Evolutionary conservation across 441 rosid genomes (phyloP).

Genomic region (Mallotus japonicus): DNA sequence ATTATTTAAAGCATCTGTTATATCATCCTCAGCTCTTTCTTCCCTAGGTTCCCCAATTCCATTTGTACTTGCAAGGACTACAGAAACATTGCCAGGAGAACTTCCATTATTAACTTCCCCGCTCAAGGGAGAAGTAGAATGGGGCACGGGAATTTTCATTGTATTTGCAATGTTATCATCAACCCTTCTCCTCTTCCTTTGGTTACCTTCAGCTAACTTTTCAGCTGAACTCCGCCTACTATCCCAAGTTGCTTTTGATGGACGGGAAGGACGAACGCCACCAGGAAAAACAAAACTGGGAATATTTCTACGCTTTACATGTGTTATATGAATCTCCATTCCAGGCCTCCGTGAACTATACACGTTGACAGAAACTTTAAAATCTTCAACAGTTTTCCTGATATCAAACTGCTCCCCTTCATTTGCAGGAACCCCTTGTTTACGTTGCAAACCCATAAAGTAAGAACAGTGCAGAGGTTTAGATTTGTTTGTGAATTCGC

Average conservation of each 20-base stretch:
- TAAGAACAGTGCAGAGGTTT: conserved; percentile 68
- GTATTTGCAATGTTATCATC: conserved; percentile 43
- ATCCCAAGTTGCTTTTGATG: conserved; percentile 74
- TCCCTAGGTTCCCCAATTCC: conserved; percentile 29
- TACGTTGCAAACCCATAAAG: conserved; percentile 97
- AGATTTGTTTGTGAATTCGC: conserved; percentile 70
- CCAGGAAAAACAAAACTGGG: conserved; percentile 87
- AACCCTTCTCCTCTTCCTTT: conserved; percentile 60
- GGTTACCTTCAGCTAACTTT: conserved; percentile 43
- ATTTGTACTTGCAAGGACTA: conserved; percentile 23
- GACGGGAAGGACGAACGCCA: conserved; percentile 72
- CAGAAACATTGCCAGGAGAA: conserved; percentile 40
- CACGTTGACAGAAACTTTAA: conserved; percentile 61
- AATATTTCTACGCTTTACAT: conserved; percentile 62
- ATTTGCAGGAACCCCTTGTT: conserved; percentile 76
- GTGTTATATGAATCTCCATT: conserved; percentile 79
- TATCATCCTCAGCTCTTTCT: conserved; percentile 33
- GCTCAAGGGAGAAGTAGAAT: conserved; percentile 32
- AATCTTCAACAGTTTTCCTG: conserved; percentile 84
- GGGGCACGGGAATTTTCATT: conserved; percentile 30
- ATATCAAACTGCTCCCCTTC: conserved; percentile 87
- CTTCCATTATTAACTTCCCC: conserved; percentile 47
- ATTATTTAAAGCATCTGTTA: conserved; percentile 19
- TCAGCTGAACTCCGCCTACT: conserved; percentile 40
- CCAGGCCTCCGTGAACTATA: conserved; percentile 69